phyloP scores from a whole-genome alignment of 2,329 filamentous ascomycete species.

The Rhynchosporium secalis region DNA sequence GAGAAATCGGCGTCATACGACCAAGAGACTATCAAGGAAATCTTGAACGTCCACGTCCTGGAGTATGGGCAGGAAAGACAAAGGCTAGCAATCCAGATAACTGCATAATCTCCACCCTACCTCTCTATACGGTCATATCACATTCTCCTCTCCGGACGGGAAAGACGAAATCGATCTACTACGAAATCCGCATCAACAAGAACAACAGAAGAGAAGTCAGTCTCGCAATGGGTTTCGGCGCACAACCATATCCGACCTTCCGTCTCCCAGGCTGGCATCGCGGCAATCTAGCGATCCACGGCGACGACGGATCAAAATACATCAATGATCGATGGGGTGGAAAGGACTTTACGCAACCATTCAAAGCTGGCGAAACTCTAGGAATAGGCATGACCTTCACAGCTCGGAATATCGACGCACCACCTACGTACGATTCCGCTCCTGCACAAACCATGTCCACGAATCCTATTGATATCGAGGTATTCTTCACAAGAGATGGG shows the following conservation, averaged over 20 bases:
- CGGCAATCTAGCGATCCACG: conserved; percentile 72
- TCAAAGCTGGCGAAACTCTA: conserved; percentile 64
- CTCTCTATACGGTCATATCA: conserved; percentile 63
- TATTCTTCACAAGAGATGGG: conserved; percentile 74
- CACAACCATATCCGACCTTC: conserved; percentile 75
- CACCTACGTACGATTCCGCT: conserved; percentile 38
- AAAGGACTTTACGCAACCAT: conserved; percentile 64
- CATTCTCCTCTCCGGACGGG: conserved; percentile 55
- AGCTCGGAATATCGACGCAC: conserved; percentile 30
- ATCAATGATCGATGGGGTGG: conserved; percentile 76
- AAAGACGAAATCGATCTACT: conserved; percentile 63
- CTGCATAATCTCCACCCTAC: conserved; percentile 66
- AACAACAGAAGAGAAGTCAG: conserved; percentile 46
- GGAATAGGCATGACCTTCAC: conserved; percentile 70
- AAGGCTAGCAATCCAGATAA: conserved; percentile 54
- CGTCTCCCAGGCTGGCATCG: conserved; percentile 81
- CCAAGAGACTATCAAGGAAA: conserved; percentile 51
- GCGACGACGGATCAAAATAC: conserved; percentile 75
- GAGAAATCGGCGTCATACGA: conserved; percentile 56
- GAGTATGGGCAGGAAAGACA: conserved; percentile 53
- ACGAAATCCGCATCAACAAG: conserved; percentile 61
- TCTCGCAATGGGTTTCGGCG: conserved; percentile 69
- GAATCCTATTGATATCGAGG: conserved; percentile 49
- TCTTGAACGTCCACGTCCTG: conserved; percentile 48
- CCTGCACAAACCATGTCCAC: conserved; percentile 26